Evolutionary conservation across 2,329 filamentous ascomycete genomes (phyloP).

Genomic region (Boeremia lycopersici): DNA sequence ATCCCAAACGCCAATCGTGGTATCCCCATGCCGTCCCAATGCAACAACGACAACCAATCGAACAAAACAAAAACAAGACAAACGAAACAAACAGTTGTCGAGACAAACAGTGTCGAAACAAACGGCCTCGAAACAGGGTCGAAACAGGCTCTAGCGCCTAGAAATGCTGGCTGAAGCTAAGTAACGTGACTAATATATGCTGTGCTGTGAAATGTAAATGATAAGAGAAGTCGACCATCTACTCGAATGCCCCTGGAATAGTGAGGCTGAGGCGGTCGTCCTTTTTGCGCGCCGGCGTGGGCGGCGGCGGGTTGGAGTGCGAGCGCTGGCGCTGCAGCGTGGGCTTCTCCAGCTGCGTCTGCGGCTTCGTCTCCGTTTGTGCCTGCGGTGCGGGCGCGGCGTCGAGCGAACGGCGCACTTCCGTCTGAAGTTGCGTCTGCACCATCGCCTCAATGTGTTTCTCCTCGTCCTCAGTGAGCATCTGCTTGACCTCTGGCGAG

Average conservation of each 20-base stretch:
- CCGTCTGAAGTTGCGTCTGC: conserved; percentile 43
- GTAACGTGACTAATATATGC: no score
- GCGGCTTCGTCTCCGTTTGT: no score
- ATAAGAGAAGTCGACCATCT: not conserved
- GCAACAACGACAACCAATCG: not conserved
- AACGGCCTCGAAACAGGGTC: no score
- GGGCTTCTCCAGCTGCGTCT: conserved; percentile 8
- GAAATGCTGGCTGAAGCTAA: not conserved
- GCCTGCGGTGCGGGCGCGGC: not conserved
- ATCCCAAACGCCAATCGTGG: conserved; percentile 10
- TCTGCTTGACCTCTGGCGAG: conserved; percentile 19
- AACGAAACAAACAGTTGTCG: no score
- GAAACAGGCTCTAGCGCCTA: not conserved
- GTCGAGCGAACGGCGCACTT: conserved; percentile 36
- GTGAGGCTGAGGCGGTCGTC: conserved; percentile 43
- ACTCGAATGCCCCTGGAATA: conserved; percentile 43
- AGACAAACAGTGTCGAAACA: no score
- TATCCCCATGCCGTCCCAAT: conserved; percentile 11
- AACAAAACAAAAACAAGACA: not conserved
- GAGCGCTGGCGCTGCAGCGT: conserved; percentile 31
- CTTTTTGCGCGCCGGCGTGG: conserved; percentile 32
- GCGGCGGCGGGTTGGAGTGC: conserved; percentile 31
- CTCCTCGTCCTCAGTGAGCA: conserved; percentile 36
- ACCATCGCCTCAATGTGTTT: conserved; percentile 43
- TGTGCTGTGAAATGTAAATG: no score